Conservation (phyloP, 1,139 yeast genomes). For the Eremothecium sinecaudum region DNA sequence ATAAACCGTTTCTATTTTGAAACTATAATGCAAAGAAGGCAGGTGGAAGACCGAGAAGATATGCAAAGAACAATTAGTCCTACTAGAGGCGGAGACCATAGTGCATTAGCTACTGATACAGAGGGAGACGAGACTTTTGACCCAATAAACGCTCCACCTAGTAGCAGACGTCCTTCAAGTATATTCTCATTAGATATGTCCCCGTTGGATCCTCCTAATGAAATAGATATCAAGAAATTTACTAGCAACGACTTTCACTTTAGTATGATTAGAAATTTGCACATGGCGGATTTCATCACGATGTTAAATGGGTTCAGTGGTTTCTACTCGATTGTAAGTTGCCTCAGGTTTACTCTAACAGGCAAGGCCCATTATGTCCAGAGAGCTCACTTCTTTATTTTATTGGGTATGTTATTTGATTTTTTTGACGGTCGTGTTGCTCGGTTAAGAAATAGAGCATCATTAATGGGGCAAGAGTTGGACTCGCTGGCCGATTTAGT, state of each 20-base stretch:
- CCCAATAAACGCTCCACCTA: conserved; percentile 14
- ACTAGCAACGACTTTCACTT: conserved; percentile 73
- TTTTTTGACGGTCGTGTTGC: conserved; percentile 97
- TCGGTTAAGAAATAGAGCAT: conserved; percentile 80
- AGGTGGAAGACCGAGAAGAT: too few species aligned
- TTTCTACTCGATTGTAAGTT: conserved; percentile 78
- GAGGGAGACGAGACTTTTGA: conserved; percentile 11
- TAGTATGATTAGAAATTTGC: conserved; percentile 67
- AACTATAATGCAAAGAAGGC: too few species aligned
- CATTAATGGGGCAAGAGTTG: conserved; percentile 93
- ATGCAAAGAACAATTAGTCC: too few species aligned
- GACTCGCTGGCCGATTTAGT: conserved; percentile 93
- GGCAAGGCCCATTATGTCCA: conserved; percentile 62
- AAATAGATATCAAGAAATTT: conserved; percentile 66
- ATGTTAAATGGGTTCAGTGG: conserved; percentile 85
- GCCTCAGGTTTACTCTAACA: conserved; percentile 70
- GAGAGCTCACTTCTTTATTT: conserved; percentile 81
- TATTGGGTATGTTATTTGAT: conserved; percentile 86
- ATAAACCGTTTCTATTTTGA: too few species aligned
- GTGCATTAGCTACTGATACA: conserved; percentile 10
- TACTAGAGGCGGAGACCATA: conserved; percentile 6
- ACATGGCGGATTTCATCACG: conserved; percentile 93
- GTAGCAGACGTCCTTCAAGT: conserved; percentile 34
- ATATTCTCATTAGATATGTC: conserved; percentile 34
- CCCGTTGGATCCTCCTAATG: conserved; percentile 50